Conservation (phyloP, 2,329 filamentous ascomycete genomes). For the Domatiomyces globalis region DNA sequence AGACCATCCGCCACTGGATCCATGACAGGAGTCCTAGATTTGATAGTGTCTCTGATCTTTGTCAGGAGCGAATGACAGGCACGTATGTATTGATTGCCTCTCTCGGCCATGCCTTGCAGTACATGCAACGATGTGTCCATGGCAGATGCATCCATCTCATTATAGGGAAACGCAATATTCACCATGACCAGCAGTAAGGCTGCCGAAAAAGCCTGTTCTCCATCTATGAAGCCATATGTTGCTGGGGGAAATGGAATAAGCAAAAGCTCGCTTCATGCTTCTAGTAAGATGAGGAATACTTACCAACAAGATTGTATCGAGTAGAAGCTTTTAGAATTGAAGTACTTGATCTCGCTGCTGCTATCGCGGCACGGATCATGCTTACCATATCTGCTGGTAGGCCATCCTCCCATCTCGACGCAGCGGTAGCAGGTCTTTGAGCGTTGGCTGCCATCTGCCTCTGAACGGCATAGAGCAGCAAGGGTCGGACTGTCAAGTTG, state of each 20-base stretch:
- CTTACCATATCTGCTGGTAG: conserved; percentile 11
- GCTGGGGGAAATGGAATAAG: conserved; percentile 1
- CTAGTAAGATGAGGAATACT: neutral
- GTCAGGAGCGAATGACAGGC: conserved; percentile 2
- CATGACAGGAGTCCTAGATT: neutral
- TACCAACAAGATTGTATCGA: neutral
- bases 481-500: conserved; percentile 41
- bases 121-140: conserved; percentile 1
- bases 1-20: too few species aligned
- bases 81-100: conserved; percentile 3
- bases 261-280: conserved; percentile 1
- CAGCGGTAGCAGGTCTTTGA: neutral
- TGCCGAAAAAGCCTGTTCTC: conserved; percentile 2
- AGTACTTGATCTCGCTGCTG: conserved; percentile 2
- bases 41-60: conserved; percentile 4
- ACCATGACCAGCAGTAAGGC: conserved; percentile 3
- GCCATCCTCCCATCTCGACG: neutral
- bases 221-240: conserved; percentile 2
- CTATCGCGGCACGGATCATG: conserved; percentile 2
- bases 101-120: conserved; percentile 1
- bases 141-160: conserved; percentile 1
- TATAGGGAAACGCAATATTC: neutral
- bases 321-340: neutral
- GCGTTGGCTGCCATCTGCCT: conserved; percentile 5
- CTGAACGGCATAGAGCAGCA: conserved; percentile 42